These are phyloP conservation scores for Schizopora paradoxa DNA, from an alignment of 1,284 basidiomycete species.

Conservation along the genomic window DNA sequence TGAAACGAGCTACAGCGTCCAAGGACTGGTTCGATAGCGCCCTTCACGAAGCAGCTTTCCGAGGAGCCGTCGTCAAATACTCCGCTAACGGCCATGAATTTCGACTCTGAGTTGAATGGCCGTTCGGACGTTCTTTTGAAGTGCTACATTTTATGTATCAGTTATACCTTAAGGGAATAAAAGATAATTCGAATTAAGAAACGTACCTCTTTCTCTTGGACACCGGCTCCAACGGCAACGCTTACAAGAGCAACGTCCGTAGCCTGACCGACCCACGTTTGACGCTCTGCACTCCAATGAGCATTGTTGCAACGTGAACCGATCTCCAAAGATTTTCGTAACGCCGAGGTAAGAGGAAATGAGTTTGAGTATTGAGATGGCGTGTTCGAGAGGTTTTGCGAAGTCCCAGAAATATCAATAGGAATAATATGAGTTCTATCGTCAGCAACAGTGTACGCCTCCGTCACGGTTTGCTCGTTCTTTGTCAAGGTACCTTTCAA, in stretches of 20 bases:
- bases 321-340: constrained; percentile 59
- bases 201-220: constrained; percentile 41
- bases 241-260: constrained; percentile 94
- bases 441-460: constrained; percentile 87
- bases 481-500: constrained; percentile 84
- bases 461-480: constrained; percentile 93
- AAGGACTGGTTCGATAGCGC: constrained; percentile 85
- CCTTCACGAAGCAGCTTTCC: constrained; percentile 89
- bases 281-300: constrained; percentile 57
- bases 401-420: constrained; percentile 48
- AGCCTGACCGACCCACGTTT: constrained; percentile 79
- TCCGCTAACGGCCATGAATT: constrained; percentile 89
- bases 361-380: too few relatives aligned
- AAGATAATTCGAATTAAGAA: constrained; percentile 31
- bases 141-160: constrained; percentile 30
- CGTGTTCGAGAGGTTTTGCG: too few relatives aligned
- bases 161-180: constrained; percentile 5
- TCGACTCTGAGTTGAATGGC: constrained; percentile 90
- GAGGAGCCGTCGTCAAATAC: constrained; percentile 36
- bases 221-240: constrained; percentile 68
- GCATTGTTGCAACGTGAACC: constrained; percentile 74
- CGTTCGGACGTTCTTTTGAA: constrained; percentile 78
- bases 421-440: too few relatives aligned
- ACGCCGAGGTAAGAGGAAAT: too few relatives aligned
- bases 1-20: constrained; percentile 85